Conservation (phyloP, 148 eudicot genomes). For the Nepenthes mirabilis region DNA sequence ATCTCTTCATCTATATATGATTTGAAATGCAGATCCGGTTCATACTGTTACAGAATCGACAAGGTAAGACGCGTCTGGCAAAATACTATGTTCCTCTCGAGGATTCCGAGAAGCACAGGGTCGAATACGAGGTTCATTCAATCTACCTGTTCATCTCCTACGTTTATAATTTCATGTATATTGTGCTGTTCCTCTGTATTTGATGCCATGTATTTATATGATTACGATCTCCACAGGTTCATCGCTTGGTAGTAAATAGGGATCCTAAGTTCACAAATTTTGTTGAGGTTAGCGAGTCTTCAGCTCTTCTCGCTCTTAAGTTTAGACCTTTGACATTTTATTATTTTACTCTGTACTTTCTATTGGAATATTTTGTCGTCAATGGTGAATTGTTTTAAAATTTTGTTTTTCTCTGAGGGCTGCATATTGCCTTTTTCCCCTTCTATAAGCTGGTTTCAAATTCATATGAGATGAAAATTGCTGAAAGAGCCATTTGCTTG, state of each 20-base stretch:
- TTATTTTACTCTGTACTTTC: neutral
- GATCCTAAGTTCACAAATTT: slow-evolving; percentile 99
- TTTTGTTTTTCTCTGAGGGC: no score
- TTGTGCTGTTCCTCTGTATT: neutral
- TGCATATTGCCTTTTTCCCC: no score
- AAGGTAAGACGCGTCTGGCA: slow-evolving; percentile 39
- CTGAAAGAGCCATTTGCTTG: no score
- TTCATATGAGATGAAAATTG: no score
- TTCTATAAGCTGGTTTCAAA: no score
- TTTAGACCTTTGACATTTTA: neutral
- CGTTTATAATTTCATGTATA: neutral
- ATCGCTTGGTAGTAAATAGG: slow-evolving; percentile 92
- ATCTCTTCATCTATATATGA: neutral
- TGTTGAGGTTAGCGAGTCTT: slow-evolving; percentile 52
- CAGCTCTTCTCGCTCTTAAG: neutral
- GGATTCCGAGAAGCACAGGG: slow-evolving; percentile 46
- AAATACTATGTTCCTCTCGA: slow-evolving; percentile 42
- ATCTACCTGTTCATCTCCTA: neutral
- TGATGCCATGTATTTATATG: neutral
- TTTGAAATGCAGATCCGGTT: slow-evolving; percentile 27
- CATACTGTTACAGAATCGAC: slow-evolving; percentile 34
- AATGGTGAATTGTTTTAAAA: no score
- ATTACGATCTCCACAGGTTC: slow-evolving; percentile 42
- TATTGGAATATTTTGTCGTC: no score
- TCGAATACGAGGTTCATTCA: slow-evolving; percentile 32